Conservation (phyloP, 306 rosid genomes). For the Erythrophleum fordii region DNA sequence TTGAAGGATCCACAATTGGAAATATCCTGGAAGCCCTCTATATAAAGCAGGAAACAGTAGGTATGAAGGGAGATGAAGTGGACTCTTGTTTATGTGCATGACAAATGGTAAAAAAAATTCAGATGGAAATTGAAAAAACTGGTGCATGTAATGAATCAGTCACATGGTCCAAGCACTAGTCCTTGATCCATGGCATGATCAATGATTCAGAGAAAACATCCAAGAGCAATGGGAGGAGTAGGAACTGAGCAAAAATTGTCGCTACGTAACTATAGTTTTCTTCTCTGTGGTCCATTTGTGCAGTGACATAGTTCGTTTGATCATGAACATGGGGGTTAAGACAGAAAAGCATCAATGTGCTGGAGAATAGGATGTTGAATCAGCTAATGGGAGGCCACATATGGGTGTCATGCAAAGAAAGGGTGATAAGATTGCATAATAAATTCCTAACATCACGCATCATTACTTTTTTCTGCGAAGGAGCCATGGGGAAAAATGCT, state of each 20-base stretch:
- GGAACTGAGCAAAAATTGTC: slow-evolving; percentile 41
- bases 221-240: slow-evolving; percentile 43
- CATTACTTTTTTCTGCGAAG: slow-evolving; percentile 29
- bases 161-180: slow-evolving; percentile 30
- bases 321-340: slow-evolving; percentile 20
- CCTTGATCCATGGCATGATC: slow-evolving; percentile 30
- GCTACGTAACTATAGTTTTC: slow-evolving; percentile 35
- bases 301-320: slow-evolving; percentile 7
- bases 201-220: slow-evolving; percentile 43
- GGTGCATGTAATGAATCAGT: slow-evolving; percentile 27
- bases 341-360: slow-evolving; percentile 41
- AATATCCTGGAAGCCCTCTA: slow-evolving; percentile 25
- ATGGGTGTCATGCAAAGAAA: slow-evolving; percentile 24
- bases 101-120: slow-evolving; percentile 9
- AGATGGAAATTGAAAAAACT: not conserved
- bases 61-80: not conserved
- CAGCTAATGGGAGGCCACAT: not conserved
- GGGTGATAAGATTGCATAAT: slow-evolving; percentile 35
- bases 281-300: slow-evolving; percentile 50
- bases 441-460: slow-evolving; percentile 30
- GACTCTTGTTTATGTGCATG: slow-evolving; percentile 8
- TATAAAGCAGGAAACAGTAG: slow-evolving; percentile 32
- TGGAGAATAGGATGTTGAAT: slow-evolving; percentile 27
- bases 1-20: slow-evolving; percentile 48
- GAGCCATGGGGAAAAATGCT: not conserved